Evolutionary conservation across 208 protist genomes (phyloP).

Genomic region (Crithidia expoeki): DNA sequence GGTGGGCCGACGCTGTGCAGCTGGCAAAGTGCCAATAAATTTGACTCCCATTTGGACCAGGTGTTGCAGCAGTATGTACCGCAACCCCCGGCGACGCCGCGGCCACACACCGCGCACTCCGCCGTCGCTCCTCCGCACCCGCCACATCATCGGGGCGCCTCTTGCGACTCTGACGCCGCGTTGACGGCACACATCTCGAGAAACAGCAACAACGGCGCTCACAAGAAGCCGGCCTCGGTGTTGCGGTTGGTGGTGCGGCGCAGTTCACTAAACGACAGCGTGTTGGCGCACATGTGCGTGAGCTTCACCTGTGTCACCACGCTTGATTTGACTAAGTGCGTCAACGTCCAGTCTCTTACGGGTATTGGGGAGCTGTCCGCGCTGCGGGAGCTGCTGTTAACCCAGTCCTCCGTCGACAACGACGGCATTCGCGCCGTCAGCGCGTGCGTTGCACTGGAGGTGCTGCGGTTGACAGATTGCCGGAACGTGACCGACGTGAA

Average conservation of each 20-base stretch:
- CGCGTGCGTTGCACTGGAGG: slow-evolving; percentile 42
- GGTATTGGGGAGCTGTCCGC: slow-evolving; percentile 35
- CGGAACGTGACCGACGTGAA: slow-evolving; percentile 59
- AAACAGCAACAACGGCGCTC: neutral
- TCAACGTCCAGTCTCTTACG: slow-evolving; percentile 37
- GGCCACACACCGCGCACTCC: slow-evolving; percentile 17
- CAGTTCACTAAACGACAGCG: slow-evolving; percentile 19
- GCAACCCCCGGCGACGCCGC: slow-evolving; percentile 20
- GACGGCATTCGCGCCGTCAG: slow-evolving; percentile 44
- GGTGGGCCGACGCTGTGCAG: neutral
- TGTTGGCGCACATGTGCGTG: slow-evolving; percentile 23
- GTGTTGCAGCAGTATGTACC: slow-evolving; percentile 32
- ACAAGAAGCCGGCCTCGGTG: neutral
- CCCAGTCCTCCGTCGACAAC: slow-evolving; percentile 49
- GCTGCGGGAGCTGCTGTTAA: slow-evolving; percentile 35
- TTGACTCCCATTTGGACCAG: slow-evolving; percentile 4
- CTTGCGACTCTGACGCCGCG: slow-evolving; percentile 2
- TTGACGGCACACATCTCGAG: neutral
- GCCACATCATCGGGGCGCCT: neutral
- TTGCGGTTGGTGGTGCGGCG: slow-evolving; percentile 26
- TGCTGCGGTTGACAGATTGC: slow-evolving; percentile 57
- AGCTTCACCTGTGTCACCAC: slow-evolving; percentile 22
- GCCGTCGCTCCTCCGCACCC: neutral
- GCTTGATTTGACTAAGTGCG: slow-evolving; percentile 64
- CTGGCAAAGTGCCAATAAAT: slow-evolving; percentile 1